Percentiles rank a stretch among this genome's conserved stretches.
Conservation (phyloP, 1,284 basidiomycete species). For the Inonotus obliquus region DNA sequence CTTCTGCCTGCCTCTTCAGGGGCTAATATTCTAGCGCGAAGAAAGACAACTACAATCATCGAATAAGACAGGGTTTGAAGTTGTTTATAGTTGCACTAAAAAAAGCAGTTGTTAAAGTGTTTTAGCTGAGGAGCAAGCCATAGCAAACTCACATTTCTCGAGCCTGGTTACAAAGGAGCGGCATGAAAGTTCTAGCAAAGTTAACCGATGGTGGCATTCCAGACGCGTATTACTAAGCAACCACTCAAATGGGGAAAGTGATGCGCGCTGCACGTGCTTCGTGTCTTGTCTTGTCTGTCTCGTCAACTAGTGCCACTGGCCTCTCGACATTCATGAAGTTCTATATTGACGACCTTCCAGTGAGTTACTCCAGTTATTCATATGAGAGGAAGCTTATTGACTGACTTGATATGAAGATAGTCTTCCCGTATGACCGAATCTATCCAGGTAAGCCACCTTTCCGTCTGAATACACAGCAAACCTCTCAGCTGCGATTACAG, state of each 20-base stretch:
- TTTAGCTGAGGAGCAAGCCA: no score
- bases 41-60: no score
- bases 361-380: conserved; percentile 32
- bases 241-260: not conserved
- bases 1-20: no score
- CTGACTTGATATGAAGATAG: conserved; percentile 47
- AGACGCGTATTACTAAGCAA: not conserved
- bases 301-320: no score
- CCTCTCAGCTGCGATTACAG: conserved; percentile 35
- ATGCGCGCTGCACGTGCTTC: not conserved
- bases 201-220: no score
- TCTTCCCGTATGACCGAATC: conserved; percentile 91
- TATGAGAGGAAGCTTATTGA: not conserved
- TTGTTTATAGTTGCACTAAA: no score
- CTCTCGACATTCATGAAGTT: conserved; percentile 75
- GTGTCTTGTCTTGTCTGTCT: not conserved
- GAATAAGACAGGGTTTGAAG: no score
- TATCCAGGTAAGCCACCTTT: conserved; percentile 57
- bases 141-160: no score
- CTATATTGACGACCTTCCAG: conserved; percentile 91
- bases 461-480: conserved; percentile 6
- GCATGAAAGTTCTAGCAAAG: no score
- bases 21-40: not conserved
- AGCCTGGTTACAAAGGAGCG: no score
- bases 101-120: no score